Conservation (phyloP, 495 filamentous ascomycete species). For the Neurospora tetrasperma region DNA sequence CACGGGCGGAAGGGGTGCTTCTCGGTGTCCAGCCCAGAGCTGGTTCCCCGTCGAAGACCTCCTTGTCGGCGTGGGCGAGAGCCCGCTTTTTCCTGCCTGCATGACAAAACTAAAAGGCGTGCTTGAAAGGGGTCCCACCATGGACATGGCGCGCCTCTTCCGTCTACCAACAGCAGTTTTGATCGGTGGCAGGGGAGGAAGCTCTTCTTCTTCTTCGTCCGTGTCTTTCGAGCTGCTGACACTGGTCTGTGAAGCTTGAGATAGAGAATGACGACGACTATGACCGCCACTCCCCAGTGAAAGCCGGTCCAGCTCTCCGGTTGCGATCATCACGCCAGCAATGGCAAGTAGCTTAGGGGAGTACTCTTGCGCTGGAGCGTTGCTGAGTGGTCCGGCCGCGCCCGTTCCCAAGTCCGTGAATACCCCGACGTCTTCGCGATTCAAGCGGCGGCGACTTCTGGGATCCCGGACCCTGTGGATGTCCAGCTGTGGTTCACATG, state of each 20-base stretch:
- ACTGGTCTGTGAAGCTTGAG: neutral
- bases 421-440: conserved; percentile 3
- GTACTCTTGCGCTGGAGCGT: neutral
- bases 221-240: neutral
- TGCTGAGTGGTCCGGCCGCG: neutral
- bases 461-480: neutral
- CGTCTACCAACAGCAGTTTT: neutral
- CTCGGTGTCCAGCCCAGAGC: neutral
- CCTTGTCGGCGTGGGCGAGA: neutral
- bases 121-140: neutral
- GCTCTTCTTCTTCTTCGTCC: neutral
- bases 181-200: neutral
- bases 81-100: neutral
- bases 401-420: neutral
- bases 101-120: neutral
- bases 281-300: neutral
- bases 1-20: neutral
- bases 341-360: conserved; percentile 9
- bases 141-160: neutral
- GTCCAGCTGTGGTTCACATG: neutral
- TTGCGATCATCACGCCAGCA: conserved; percentile 18
- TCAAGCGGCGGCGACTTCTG: conserved; percentile 5
- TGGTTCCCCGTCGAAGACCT: neutral
- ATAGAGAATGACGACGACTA: neutral
- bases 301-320: conserved; percentile 14